Conservation (phyloP, 2,329 filamentous ascomycete genomes). For the Fusarium continuum region DNA sequence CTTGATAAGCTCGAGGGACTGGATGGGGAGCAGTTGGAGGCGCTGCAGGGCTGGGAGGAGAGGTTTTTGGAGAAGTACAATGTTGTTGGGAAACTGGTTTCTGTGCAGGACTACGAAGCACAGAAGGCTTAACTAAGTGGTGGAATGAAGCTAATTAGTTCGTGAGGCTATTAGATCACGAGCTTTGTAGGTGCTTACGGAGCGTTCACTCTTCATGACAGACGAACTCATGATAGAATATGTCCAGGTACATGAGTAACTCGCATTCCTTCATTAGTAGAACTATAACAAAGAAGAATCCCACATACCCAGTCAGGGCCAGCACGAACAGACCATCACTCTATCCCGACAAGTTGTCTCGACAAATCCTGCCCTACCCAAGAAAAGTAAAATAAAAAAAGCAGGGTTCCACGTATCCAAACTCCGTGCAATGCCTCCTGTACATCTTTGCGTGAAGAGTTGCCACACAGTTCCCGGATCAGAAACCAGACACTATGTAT, state of each 20-base stretch:
- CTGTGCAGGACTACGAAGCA: slow-evolving; percentile 52
- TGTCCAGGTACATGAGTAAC: slow-evolving; percentile 10
- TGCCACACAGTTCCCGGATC: slow-evolving; percentile 23
- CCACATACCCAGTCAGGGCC: slow-evolving; percentile 1
- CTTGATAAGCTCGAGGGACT: slow-evolving; percentile 80
- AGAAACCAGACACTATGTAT: slow-evolving; percentile 34
- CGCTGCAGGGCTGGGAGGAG: slow-evolving; percentile 90
- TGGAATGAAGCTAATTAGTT: neutral
- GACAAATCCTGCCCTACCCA: slow-evolving; percentile 30
- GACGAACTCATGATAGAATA: neutral
- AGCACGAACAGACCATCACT: slow-evolving; percentile 12
- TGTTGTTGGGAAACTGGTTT: slow-evolving; percentile 87
- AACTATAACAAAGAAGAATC: slow-evolving; percentile 31
- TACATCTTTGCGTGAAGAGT: slow-evolving; percentile 38
- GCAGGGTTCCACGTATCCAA: slow-evolving; percentile 41
- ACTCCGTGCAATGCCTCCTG: slow-evolving; percentile 50
- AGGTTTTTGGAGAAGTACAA: slow-evolving; percentile 93
- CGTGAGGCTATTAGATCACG: neutral
- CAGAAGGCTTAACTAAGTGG: slow-evolving; percentile 25
- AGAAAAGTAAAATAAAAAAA: slow-evolving; percentile 31
- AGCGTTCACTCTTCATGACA: neutral
- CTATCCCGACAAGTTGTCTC: slow-evolving; percentile 24
- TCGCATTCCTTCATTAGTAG: slow-evolving; percentile 37
- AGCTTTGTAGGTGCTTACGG: neutral
- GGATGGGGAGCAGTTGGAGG: slow-evolving; percentile 79